Base-by-base conservation (phyloP, 495 filamentous ascomycete genomes). In the Barbatosphaeria neglecta region DNA sequence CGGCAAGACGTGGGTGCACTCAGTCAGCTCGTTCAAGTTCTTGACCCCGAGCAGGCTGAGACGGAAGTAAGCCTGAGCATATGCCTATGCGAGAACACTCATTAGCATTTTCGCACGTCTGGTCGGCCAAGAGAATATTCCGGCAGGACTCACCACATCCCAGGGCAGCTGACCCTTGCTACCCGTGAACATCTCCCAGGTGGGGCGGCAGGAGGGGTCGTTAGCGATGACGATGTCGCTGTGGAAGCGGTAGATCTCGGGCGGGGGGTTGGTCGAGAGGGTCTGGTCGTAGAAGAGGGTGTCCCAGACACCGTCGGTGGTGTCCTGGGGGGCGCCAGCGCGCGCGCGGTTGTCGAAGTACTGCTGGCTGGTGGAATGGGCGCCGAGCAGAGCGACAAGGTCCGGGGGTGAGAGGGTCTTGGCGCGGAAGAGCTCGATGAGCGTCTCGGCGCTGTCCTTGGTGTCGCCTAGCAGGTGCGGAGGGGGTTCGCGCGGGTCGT, bases 211-310 rank as follows among this genome's bases (percentile, higher is more conserved):
- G 31, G 54, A 45, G 2, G 61, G 53, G 43, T 74, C 62, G 16
- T 57, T 47, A 6, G 65, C 55, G n/a, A 76, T 54, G 31, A 52
- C 46, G 15, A 67, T 53, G 47, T 75, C 73, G 44, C 61, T 66
- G 9, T 54, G 59, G 50, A 77, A 65, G 28, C 65, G 69, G 51
- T 69, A 62, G 37, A 74, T 64, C 2, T 63, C 57, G 13, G 48
- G 49, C 16, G 72, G 66, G 16, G 62, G 50, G 17, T 43, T 50
- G 0, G 48, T 55, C 7, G 49, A 55, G 4, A 67, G 39, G 1
- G 67, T 71, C 58, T 72, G 51, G 6, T 42, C 39, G 56, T 74
- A 78, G 51, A 67, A 78, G 15, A 52, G 39, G 3, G 58, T 58
- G 31, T 69, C 66, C 60, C 64, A 67, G 2, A 59, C 46, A 15